phyloP scores from a whole-genome alignment of 108 stramenopile species.

The Nitzschia sp. region DNA sequence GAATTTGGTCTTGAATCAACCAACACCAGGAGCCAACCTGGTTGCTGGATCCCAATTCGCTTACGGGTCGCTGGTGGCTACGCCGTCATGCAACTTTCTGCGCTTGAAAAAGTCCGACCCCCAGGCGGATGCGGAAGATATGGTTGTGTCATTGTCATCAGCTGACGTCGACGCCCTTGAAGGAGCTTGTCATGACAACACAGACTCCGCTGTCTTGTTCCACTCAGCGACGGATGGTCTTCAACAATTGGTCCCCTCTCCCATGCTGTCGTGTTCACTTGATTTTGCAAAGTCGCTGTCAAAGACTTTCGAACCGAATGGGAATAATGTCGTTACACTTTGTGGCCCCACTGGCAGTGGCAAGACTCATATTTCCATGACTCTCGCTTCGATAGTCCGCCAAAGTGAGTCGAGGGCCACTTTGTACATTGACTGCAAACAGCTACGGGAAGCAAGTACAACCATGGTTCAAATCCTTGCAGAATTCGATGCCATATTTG shows the following conservation, averaged over 20 bases:
- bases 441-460: constrained; percentile 45
- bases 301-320: constrained; percentile 1
- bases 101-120: background rate
- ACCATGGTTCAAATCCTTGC: constrained; percentile 44
- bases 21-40: background rate
- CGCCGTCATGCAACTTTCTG: background rate
- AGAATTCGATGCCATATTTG: constrained; percentile 43
- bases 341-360: constrained; percentile 65
- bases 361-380: constrained; percentile 63
- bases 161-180: background rate
- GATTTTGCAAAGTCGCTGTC: background rate
- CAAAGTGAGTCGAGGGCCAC: constrained; percentile 25
- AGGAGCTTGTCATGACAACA: background rate
- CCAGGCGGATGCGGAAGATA: background rate
- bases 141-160: background rate
- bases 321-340: constrained; percentile 13
- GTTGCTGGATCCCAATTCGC: background rate
- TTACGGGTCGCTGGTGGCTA: background rate
- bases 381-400: constrained; percentile 45
- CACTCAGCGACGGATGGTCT: background rate
- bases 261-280: background rate
- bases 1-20: background rate
- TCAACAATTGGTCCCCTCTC: background rate
- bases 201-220: background rate
- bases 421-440: constrained; percentile 73